Evolutionary conservation across 1,139 yeast genomes (phyloP).

Genomic region (Schizosaccharomyces versatilis): DNA sequence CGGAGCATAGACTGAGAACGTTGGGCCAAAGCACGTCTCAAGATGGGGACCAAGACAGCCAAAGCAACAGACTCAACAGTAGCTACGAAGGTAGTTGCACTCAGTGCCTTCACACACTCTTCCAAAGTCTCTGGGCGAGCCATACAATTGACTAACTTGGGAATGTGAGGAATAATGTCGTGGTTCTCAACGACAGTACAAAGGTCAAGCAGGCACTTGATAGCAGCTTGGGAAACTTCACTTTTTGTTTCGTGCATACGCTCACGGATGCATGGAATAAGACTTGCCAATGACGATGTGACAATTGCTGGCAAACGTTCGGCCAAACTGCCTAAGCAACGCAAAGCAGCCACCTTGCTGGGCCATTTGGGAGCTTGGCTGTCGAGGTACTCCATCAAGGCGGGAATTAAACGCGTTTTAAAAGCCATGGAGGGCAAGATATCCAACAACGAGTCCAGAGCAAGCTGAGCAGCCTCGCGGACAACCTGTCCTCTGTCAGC

Average conservation of each 20-base stretch:
- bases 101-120: conserved; percentile 66
- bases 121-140: conserved; percentile 79
- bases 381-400: conserved; percentile 37
- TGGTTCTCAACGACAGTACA: conserved; percentile 74
- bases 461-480: conserved; percentile 43
- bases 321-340: conserved; percentile 45
- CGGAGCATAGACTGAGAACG: conserved; percentile 89
- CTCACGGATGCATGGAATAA: conserved; percentile 71
- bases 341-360: conserved; percentile 61
- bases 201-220: conserved; percentile 42
- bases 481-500: conserved; percentile 79
- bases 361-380: conserved; percentile 80
- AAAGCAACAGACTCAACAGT: conserved; percentile 94
- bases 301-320: conserved; percentile 71
- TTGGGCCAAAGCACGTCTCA: conserved; percentile 72
- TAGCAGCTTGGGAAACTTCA: conserved; percentile 73
- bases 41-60: conserved; percentile 72
- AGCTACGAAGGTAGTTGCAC: conserved; percentile 91
- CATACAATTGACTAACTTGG: conserved; percentile 65
- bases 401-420: conserved; percentile 44
- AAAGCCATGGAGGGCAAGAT: conserved; percentile 44
- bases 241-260: conserved; percentile 90
- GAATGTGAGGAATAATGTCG: conserved; percentile 72
- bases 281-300: conserved; percentile 55
- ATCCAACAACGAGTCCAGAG: conserved; percentile 20